These are phyloP conservation scores for Smittium culicis DNA, from an alignment of 371 early-diverging fungal genomes.

Conservation along the genomic window DNA sequence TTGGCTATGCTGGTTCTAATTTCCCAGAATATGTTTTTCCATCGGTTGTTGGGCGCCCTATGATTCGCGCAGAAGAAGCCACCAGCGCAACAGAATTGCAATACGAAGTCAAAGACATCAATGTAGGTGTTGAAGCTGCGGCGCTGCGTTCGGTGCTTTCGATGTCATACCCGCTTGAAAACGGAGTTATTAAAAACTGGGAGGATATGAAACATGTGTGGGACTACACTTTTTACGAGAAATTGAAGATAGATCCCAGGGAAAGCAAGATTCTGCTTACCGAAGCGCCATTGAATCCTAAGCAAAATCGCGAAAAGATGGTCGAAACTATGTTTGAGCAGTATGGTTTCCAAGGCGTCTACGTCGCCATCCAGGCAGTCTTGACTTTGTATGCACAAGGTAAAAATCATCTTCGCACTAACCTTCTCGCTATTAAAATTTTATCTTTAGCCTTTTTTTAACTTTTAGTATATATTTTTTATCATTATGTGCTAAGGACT, in stretches of 20 bases:
- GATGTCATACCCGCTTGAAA: slow-evolving; percentile 96
- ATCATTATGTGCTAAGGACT: too few relatives aligned
- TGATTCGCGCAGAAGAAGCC: slow-evolving; percentile 90
- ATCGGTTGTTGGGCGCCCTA: slow-evolving; percentile 92
- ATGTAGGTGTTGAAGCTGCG: slow-evolving; percentile 95
- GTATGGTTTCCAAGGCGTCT: slow-evolving; percentile 83
- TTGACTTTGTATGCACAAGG: slow-evolving; percentile 95
- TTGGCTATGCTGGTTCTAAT: slow-evolving; percentile 90
- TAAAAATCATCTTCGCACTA: slow-evolving; percentile 15
- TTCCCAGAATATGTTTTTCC: slow-evolving; percentile 93
- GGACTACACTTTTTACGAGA: slow-evolving; percentile 92
- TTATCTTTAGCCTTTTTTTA: too few relatives aligned
- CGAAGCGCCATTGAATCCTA: slow-evolving; percentile 93
- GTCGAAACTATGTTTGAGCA: slow-evolving; percentile 89
- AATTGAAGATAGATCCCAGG: slow-evolving; percentile 69
- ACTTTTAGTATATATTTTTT: too few relatives aligned
- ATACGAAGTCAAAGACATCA: slow-evolving; percentile 63
- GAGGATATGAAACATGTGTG: slow-evolving; percentile 95
- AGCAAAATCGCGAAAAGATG: slow-evolving; percentile 82
- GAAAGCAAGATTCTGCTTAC: slow-evolving; percentile 88
- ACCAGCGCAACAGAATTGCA: slow-evolving; percentile 28
- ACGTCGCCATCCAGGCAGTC: slow-evolving; percentile 94
- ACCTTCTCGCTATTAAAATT: slow-evolving; percentile 3
- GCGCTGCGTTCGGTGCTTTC: slow-evolving; percentile 71
- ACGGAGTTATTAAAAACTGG: slow-evolving; percentile 96